phyloP scores from a whole-genome alignment of 352 stramenopile genomes.

The Globisporangium echinulatum region DNA sequence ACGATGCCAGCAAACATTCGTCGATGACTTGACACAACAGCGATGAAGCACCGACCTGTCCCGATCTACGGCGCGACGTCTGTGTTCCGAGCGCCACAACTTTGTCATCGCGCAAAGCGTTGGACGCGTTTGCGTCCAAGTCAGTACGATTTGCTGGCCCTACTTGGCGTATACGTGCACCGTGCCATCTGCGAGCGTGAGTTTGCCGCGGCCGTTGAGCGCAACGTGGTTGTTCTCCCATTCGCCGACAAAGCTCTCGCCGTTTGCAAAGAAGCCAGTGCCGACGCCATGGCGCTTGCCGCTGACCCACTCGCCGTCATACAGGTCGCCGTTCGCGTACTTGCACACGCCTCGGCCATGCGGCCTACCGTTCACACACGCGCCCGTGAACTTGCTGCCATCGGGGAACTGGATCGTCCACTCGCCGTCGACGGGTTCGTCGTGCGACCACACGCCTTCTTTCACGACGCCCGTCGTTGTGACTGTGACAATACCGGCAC shows the following conservation, averaged over 20 bases:
- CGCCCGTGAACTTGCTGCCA: conserved; percentile 65
- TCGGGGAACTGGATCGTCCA: conserved; percentile 78
- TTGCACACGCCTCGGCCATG: conserved; percentile 72
- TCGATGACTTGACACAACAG: too few relatives aligned
- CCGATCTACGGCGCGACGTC: too few relatives aligned
- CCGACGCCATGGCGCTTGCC: conserved; percentile 70
- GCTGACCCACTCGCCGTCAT: conserved; percentile 77
- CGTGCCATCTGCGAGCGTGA: conserved; percentile 67
- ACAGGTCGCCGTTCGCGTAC: conserved; percentile 79
- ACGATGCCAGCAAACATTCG: too few relatives aligned
- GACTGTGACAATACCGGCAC: conserved; percentile 36
- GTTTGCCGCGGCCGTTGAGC: conserved; percentile 57
- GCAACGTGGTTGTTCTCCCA: conserved; percentile 81
- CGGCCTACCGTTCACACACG: conserved; percentile 52
- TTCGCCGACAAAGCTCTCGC: conserved; percentile 65
- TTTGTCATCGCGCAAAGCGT: too few relatives aligned
- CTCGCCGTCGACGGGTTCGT: conserved; percentile 57
- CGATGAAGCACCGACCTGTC: too few relatives aligned
- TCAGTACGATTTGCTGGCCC: neutral
- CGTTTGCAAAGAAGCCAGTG: conserved; percentile 67
- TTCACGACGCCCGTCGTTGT: conserved; percentile 49
- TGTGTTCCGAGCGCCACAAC: too few relatives aligned
- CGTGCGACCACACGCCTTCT: conserved; percentile 51
- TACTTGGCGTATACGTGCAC: conserved; percentile 60
- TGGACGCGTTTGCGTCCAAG: neutral